A percentile compares a stretch with the other conserved stretches of the same genome.
These are phyloP conservation scores for Williopsis jadinii DNA, from an alignment of 1,139 yeast species.

Conservation along the genomic window DNA sequence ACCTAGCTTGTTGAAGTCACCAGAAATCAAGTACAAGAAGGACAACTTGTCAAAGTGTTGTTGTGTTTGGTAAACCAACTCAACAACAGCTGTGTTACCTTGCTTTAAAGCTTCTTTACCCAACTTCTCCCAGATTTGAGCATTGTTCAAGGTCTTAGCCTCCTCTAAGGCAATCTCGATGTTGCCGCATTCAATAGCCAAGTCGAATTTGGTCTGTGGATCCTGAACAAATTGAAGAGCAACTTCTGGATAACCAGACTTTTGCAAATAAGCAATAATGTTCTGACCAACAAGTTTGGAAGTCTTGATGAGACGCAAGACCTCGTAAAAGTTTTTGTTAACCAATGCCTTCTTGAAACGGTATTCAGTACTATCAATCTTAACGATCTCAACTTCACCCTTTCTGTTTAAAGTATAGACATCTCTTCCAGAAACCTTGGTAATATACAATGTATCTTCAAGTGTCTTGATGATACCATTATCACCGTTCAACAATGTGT, in stretches of 20 bases:
- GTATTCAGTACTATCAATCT: constrained; percentile 94
- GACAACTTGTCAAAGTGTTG: constrained; percentile 84
- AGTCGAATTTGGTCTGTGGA: constrained; percentile 91
- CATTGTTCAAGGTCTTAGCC: constrained; percentile 69
- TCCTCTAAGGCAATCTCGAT: constrained; percentile 81
- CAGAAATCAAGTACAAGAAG: constrained; percentile 78
- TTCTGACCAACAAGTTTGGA: constrained; percentile 96
- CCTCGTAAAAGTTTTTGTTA: constrained; percentile 86
- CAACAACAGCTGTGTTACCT: constrained; percentile 83
- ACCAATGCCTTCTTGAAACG: constrained; percentile 91
- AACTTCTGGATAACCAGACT: constrained; percentile 90
- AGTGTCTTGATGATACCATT: constrained; percentile 89
- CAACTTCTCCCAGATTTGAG: constrained; percentile 71
- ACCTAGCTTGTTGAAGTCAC: constrained; percentile 64
- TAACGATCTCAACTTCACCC: constrained; percentile 73
- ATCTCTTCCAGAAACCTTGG: constrained; percentile 60
- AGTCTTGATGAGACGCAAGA: constrained; percentile 76
- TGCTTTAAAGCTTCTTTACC: constrained; percentile 84
- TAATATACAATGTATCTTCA: constrained; percentile 83
- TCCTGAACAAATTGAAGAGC: constrained; percentile 96
- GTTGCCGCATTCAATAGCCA: constrained; percentile 92
- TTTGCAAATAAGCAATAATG: constrained; percentile 89
- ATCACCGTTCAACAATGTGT: constrained; percentile 89
- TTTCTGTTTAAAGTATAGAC: constrained; percentile 79
- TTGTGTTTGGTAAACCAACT: constrained; percentile 82